Base-by-base conservation (phyloP, 208 protist species). In the Wallacemonas sp. region DNA sequence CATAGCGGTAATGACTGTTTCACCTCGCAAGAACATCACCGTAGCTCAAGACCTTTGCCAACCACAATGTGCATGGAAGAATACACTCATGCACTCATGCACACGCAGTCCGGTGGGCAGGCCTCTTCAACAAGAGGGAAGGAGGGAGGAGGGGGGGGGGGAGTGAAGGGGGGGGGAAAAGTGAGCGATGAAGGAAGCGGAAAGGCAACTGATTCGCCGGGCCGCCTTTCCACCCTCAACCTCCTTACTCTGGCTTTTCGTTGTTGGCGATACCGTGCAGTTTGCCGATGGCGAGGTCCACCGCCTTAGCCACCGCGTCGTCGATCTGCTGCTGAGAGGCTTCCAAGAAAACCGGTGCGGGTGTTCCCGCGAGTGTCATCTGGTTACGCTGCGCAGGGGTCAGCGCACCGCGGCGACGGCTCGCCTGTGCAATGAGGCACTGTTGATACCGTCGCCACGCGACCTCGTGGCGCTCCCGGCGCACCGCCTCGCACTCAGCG, bases 231-330 rank as follows among this genome's bases (percentile, higher is more conserved):
- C 17, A 12, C 12, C 37, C 37, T 42, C 17, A n/a, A n/a, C 13
- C 13, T 42, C 13, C 12, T 30, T 36, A 37, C 22, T 42, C 53
- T 0, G 53, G 53, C 36, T 37, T 59, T 15, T 36, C 5, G 4
- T 38, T 19, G n/a, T 26, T 19, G 0, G 48, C 6, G 8, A 15
- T 55, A 33, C 19, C 29, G 30, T 42, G 53, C 29, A 37, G 53
- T 33, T 53, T 53, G 45, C 45, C 45, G 21, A 53, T 53, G 10
- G 53, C 53, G 17, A 39, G 3, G 10, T 70, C 73, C 6, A 74
- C 19, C 38, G 68, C 68, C 9, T 57, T 53, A 48, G 55, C 67
- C n/a, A 74, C n/a, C 32, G 33, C 12, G 8, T 67, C 52, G 21
- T 69, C 62, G 0, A 29, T 24, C 15, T 37, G 37, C 12, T 38